A percentile compares a stretch with the other conserved stretches of the same genome.
phyloP scores from a whole-genome alignment of 129 eudicot genomes.

The Pittosporum tobira region DNA sequence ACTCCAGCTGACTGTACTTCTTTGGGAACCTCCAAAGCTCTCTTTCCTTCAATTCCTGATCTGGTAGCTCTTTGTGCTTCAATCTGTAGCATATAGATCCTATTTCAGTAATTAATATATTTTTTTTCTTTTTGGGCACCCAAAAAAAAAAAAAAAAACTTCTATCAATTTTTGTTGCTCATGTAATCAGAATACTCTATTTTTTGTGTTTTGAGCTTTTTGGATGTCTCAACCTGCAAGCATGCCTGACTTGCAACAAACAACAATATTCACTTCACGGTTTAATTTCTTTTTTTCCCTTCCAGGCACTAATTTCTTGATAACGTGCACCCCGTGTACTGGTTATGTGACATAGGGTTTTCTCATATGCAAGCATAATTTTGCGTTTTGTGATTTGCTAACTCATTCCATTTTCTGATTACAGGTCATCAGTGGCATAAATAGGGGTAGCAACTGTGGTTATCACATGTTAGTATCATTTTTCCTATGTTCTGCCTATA shows the following conservation, averaged over 20 bases:
- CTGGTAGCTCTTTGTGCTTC: constrained; percentile 43
- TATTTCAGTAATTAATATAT: neutral
- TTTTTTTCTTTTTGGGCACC: no score
- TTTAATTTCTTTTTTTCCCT: neutral
- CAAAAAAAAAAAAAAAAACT: no score
- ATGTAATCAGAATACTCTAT: neutral
- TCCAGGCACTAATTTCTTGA: neutral
- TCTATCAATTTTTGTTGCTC: neutral
- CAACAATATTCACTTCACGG: neutral
- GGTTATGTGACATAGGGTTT: neutral
- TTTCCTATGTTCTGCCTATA: constrained; percentile 7
- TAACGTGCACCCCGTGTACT: neutral
- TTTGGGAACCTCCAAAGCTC: constrained; percentile 62
- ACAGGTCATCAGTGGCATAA: constrained; percentile 96
- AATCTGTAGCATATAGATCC: neutral
- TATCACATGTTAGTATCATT: constrained; percentile 59
- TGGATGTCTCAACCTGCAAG: neutral
- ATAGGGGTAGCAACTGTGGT: constrained; percentile 93
- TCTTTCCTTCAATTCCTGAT: constrained; percentile 74
- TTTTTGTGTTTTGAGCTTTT: neutral
- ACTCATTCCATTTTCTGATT: constrained; percentile 2
- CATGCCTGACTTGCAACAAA: neutral
- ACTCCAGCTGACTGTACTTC: constrained; percentile 95
- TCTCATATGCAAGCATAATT: neutral
- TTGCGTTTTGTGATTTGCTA: neutral